Percentiles rank a stretch among this genome's conserved stretches.
phyloP scores from a whole-genome alignment of 768 basidiomycete genomes.

The Lactifluus volemus region DNA sequence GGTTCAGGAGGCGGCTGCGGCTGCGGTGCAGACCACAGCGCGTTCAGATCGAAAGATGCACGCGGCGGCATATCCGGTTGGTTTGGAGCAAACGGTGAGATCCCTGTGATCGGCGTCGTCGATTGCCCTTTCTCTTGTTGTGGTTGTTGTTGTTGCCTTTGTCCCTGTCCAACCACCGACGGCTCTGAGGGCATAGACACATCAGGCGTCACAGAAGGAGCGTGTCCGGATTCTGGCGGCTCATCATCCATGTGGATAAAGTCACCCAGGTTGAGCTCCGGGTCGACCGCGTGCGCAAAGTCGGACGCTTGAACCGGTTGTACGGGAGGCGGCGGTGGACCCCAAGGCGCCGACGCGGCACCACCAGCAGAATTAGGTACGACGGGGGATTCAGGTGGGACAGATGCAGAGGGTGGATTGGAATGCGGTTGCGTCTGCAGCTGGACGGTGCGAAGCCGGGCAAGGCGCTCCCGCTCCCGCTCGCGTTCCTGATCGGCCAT shows the following conservation, averaged over 20 bases:
- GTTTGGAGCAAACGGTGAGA: conserved; percentile 29
- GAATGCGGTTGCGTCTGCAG: conserved; percentile 26
- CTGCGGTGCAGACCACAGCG: conserved; percentile 54
- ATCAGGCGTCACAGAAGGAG: neutral
- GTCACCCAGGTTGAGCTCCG: conserved; percentile 19
- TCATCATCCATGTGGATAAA: conserved; percentile 21
- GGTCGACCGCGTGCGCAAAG: conserved; percentile 18
- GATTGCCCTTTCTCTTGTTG: neutral
- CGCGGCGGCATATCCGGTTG: conserved; percentile 38
- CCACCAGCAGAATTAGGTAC: conserved; percentile 26
- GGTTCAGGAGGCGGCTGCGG: conserved; percentile 14
- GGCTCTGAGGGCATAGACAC: neutral
- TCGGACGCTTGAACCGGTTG: conserved; percentile 42
- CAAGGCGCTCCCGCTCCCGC: conserved; percentile 59
- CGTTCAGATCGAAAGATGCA: conserved; percentile 60
- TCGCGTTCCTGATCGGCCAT: conserved; percentile 57
- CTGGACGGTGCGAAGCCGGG: conserved; percentile 38
- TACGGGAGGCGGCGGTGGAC: conserved; percentile 47
- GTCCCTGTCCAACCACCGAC: conserved; percentile 3
- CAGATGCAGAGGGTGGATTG: conserved; percentile 34
- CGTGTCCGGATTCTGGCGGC: conserved; percentile 13
- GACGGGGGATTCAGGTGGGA: conserved; percentile 65
- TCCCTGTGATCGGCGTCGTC: conserved; percentile 23
- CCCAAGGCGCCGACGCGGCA: conserved; percentile 36
- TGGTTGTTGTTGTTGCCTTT: neutral